Conservation (phyloP, 2,329 filamentous ascomycete species). For the Herpotrichia juniperi region DNA sequence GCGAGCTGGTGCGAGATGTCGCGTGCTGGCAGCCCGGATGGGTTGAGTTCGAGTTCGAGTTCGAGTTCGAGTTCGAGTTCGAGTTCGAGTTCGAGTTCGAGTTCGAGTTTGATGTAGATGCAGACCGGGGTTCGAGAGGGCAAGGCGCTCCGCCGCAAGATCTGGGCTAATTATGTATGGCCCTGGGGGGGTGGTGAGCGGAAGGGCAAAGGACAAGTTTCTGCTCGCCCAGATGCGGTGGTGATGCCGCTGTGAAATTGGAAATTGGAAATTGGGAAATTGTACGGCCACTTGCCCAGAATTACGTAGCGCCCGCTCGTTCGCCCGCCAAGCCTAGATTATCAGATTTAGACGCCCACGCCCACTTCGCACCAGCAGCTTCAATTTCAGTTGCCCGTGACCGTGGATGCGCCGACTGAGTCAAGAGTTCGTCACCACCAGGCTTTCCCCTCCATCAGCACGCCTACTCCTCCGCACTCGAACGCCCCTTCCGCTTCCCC, state of each 20-base stretch:
- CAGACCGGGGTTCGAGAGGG: no score
- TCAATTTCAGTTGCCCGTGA: not conserved
- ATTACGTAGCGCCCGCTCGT: conserved; percentile 1
- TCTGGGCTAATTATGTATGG: no score
- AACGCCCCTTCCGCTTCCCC: conserved; percentile 3
- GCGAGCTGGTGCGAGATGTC: conserved; percentile 32
- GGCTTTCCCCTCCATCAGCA: not conserved
- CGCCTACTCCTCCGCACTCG: not conserved
- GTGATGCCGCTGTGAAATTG: conserved; percentile 7
- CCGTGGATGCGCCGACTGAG: conserved; percentile 11
- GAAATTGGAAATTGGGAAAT: no score
- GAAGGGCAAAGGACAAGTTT: conserved; percentile 28
- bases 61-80: no score
- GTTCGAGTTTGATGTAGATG: no score
- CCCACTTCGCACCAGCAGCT: not conserved
- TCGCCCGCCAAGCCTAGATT: not conserved
- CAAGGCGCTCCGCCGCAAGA: no score
- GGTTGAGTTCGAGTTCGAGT: conserved; percentile 17
- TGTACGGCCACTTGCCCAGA: not conserved
- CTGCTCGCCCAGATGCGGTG: not conserved
- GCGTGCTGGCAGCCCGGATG: conserved; percentile 40
- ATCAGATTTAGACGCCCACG: not conserved
- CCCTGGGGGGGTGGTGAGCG: no score
- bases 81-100: no score
- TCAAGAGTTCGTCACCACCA: not conserved